Percentiles rank a stretch among this genome's conserved stretches.
phyloP scores from a whole-genome alignment of 2,329 filamentous ascomycete species.

The Colletotrichum eleusines region DNA sequence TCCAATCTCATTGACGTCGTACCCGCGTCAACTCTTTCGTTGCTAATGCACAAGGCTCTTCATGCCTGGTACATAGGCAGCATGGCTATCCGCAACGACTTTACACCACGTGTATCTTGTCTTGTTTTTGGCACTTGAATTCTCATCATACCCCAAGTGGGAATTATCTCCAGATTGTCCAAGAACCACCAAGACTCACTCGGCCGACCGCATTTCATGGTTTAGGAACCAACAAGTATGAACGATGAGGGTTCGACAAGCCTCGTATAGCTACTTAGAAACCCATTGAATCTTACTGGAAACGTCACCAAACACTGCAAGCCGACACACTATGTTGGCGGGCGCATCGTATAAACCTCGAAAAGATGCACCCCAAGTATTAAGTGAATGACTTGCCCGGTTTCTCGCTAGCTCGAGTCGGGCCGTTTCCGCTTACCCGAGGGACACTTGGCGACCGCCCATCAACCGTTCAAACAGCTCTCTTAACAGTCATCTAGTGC shows the following conservation, averaged over 20 bases:
- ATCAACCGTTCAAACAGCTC: neutral
- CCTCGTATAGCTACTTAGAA: neutral
- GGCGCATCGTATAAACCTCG: neutral
- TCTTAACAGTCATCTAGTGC: neutral
- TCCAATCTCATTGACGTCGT: too few relatives aligned
- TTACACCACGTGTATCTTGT: neutral
- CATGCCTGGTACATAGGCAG: neutral
- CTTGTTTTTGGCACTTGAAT: neutral
- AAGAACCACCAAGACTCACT: too few relatives aligned
- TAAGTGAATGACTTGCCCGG: neutral
- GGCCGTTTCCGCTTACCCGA: neutral
- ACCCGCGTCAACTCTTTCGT: too few relatives aligned
- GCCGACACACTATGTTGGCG: neutral
- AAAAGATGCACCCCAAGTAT: neutral
- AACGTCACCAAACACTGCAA: neutral
- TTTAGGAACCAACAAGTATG: neutral
- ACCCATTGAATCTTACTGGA: neutral
- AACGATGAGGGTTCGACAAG: neutral
- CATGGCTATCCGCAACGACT: neutral
- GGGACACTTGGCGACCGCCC: too few relatives aligned
- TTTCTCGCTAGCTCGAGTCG: neutral
- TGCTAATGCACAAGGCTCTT: too few relatives aligned
- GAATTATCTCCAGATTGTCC: too few relatives aligned
- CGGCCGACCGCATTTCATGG: too few relatives aligned
- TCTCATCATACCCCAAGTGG: neutral